Base-by-base conservation (phyloP, 2,329 filamentous ascomycete genomes). In the Fusarium domesticum region DNA sequence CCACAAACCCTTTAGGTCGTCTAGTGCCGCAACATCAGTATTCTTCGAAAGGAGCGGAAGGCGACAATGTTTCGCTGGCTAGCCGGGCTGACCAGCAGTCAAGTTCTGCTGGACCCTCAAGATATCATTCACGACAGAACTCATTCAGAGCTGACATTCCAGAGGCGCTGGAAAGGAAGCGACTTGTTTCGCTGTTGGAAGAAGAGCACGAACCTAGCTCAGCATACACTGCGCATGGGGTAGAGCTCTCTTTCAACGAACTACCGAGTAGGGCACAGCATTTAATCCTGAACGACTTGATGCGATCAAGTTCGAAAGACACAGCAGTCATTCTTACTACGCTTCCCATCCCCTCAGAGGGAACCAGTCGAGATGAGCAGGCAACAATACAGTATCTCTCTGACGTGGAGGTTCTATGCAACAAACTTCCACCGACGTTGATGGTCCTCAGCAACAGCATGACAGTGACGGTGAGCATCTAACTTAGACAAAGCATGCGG, bases 391-490 rank as follows among this genome's bases (percentile, higher is more conserved):
- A 78, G 50, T 95, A 93, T 64, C 71, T 95, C 37, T 84, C 80
- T 38, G 85, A 90, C 65, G 72, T 92, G 47, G 87, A 93, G 64
- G 79, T 93, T 2, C 68, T 95, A 45, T 92, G 86, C 64, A 80
- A 85, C 58, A 85, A 80, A 10, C 69, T 92, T 49, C 88, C 89
- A 19, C 89, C 89, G 1, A 81, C 83, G 35, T 64, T 95, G 58
- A 70, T 95, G 64, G 86, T 95, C 31, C 78, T 95, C 67, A 90
- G 86, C 66, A 95, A 95, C 66, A 89, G 84, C 59, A 90, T 95
- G 85, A 95, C 88, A 14, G 89, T 95, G 36, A 95, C 86, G 6
- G 86, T 87, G 59, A 87, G 83, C 63, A 66, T 89, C 49, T 88
- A 56, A 42, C 16, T 8, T 18, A 8, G 14, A 8, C 23, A 28